Evolutionary conservation across 306 rosid genomes (phyloP), one percentile per base, ranked within the genome.

Genomic region (Quercus berberidifolia): DNA sequence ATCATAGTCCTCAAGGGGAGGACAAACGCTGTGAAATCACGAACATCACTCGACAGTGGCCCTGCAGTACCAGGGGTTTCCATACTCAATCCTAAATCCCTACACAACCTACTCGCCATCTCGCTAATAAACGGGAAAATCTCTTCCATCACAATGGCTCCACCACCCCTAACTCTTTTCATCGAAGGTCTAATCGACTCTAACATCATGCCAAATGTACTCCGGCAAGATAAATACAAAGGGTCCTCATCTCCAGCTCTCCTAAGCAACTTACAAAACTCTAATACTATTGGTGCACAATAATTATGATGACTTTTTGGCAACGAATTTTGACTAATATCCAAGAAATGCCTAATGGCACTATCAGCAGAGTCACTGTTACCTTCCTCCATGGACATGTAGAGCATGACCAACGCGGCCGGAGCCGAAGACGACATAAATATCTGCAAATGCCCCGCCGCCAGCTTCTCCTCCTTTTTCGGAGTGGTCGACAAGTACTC

Each of bases 231-330:
- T 6, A 86, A 4, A 76, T 90, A 93, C 77, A 93, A 49, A 83
- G 75, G 74, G 17, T 91, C 95, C 62, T 90, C 84, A 63, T 23
- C 23, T 19, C 80, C 88, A 17, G 81, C 75, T 46, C 81, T 67
- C 73, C 89, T 88, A 70, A 94, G 91, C 83, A 86, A 77, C 57
- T 79, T 88, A 80, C 97, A 92, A 49, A 94, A 85, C 86, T 92
- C 91, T 63, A 92, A 80, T n/a, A 83, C 83, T 54, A 83, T 79
- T 1, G 76, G 82, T 20, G 84, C 84, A 15, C 91, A 88, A 74
- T 64, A 75, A 81, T 54, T 41, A 69, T 83, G 84, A 56, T 75
- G 78, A 5, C 69, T 33, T 77, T 85, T 83, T 3, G 91, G 71
- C 55, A 76, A 59, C 4, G 68, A 19, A 20, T 71, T 31, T 26